Evolutionary conservation across 768 basidiomycete species (phyloP).

Genomic region (Paxillus rubicundulus): DNA sequence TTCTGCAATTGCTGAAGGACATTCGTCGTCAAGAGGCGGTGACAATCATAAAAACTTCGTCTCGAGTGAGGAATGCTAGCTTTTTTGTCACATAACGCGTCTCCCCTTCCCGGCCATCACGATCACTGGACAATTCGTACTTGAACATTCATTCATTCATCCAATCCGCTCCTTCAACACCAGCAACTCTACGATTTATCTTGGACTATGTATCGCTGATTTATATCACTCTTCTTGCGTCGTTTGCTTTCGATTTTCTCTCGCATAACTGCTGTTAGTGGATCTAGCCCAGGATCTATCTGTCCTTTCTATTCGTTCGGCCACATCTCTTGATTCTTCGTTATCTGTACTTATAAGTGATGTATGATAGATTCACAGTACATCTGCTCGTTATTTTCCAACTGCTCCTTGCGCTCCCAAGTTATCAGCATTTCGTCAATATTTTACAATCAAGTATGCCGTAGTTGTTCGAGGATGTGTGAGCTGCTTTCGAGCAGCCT

Average conservation of each 20-base stretch:
- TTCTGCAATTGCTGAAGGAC: conserved; percentile 10
- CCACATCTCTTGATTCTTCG: conserved; percentile 16
- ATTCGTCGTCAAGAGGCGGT: conserved; percentile 13
- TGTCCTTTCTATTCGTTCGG: conserved; percentile 1
- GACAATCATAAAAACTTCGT: conserved; percentile 23
- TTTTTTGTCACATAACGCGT: conserved; percentile 1
- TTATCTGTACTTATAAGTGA: conserved; percentile 30
- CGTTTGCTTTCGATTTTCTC: conserved; percentile 22
- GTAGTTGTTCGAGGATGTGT: too few species aligned
- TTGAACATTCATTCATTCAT: conserved; percentile 8
- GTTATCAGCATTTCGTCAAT: not conserved
- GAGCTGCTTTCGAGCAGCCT: not conserved
- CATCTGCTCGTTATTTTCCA: conserved; percentile 1
- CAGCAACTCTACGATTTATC: conserved; percentile 13
- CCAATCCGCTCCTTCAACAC: not conserved
- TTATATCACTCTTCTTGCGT: conserved; percentile 29
- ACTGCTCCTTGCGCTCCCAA: not conserved
- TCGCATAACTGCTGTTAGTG: conserved; percentile 11
- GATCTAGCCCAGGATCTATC: conserved; percentile 2
- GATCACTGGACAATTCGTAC: conserved; percentile 3
- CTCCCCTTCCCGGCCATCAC: not conserved
- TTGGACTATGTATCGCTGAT: conserved; percentile 29
- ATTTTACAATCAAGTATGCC: too few species aligned
- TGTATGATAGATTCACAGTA: conserved; percentile 22
- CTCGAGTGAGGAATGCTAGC: conserved; percentile 11